Evolutionary conservation across 805 yeast genomes (phyloP).

Genomic region (Nakazawaea ishiwadae): DNA sequence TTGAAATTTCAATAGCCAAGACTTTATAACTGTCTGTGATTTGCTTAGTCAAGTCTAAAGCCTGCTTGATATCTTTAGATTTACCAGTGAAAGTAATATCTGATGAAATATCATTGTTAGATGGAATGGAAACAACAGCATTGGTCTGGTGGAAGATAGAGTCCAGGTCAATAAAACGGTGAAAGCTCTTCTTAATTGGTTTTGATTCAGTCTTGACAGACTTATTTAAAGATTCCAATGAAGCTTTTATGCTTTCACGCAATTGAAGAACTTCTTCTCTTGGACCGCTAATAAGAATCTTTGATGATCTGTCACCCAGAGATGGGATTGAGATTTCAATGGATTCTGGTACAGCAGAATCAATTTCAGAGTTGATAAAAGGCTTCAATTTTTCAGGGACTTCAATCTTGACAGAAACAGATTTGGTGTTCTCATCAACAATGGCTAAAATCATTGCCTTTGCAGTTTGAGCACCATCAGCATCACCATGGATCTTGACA

Average conservation of each 20-base stretch:
- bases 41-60: constrained; percentile 57
- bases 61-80: constrained; percentile 46
- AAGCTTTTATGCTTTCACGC: constrained; percentile 43
- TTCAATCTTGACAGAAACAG: constrained; percentile 43
- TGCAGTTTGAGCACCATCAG: constrained; percentile 76
- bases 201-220: constrained; percentile 50
- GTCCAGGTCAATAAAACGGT: constrained; percentile 59
- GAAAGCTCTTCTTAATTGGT: constrained; percentile 63
- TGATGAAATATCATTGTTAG: constrained; percentile 32
- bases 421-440: constrained; percentile 70
- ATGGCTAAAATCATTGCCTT: constrained; percentile 63
- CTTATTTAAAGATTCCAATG: constrained; percentile 38
- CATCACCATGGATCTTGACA: constrained; percentile 76
- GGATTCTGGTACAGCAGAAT: constrained; percentile 19
- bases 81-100: constrained; percentile 64
- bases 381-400: constrained; percentile 39
- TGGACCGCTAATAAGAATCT: constrained; percentile 60
- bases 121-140: constrained; percentile 56
- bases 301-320: constrained; percentile 34
- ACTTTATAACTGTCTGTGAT: constrained; percentile 56
- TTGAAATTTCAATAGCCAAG: constrained; percentile 74
- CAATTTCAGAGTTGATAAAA: constrained; percentile 34
- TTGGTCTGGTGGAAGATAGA: constrained; percentile 47
- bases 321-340: constrained; percentile 26
- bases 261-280: constrained; percentile 59